These are phyloP conservation scores for Malassezia dermatis DNA, from an alignment of 1,284 basidiomycete species.

Conservation along the genomic window DNA sequence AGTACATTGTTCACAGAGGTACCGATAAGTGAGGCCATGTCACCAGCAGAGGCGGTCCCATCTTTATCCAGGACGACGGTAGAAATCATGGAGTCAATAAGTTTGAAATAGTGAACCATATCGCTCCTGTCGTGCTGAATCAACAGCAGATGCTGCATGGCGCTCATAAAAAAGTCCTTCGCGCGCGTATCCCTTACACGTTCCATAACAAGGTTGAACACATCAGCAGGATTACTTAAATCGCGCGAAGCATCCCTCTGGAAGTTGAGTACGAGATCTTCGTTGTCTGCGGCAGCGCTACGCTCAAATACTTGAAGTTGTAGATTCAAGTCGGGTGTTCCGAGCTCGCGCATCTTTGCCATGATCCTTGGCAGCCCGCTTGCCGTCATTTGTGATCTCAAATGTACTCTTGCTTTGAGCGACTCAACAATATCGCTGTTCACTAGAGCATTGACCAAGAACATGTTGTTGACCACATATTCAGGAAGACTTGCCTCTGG, in stretches of 20 bases:
- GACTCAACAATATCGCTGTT: conserved; percentile 40
- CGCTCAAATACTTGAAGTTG: conserved; percentile 62
- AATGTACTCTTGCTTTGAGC: conserved; percentile 69
- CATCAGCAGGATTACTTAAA: conserved; percentile 70
- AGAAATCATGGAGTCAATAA: conserved; percentile 83
- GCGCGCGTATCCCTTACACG: conserved; percentile 68
- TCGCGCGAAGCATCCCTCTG: conserved; percentile 67
- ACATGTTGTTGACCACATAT: conserved; percentile 35
- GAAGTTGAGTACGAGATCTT: conserved; percentile 63
- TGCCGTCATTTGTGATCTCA: conserved; percentile 76
- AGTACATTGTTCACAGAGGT: conserved; percentile 81
- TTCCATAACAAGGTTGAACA: conserved; percentile 69
- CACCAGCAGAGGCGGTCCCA: conserved; percentile 56
- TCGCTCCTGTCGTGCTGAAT: conserved; percentile 68
- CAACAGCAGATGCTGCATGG: conserved; percentile 82
- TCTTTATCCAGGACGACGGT: conserved; percentile 83
- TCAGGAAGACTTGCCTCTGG: conserved; percentile 70
- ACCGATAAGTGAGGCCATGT: conserved; percentile 72
- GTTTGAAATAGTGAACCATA: conserved; percentile 76
- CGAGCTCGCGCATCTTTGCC: conserved; percentile 61
- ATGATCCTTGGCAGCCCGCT: conserved; percentile 70
- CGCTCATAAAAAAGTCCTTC: conserved; percentile 74
- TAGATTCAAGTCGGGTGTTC: conserved; percentile 57
- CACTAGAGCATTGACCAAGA: conserved; percentile 37
- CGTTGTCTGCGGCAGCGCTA: conserved; percentile 67